phyloP scores from a whole-genome alignment of 805 yeast species.

The Teunomyces stri region DNA sequence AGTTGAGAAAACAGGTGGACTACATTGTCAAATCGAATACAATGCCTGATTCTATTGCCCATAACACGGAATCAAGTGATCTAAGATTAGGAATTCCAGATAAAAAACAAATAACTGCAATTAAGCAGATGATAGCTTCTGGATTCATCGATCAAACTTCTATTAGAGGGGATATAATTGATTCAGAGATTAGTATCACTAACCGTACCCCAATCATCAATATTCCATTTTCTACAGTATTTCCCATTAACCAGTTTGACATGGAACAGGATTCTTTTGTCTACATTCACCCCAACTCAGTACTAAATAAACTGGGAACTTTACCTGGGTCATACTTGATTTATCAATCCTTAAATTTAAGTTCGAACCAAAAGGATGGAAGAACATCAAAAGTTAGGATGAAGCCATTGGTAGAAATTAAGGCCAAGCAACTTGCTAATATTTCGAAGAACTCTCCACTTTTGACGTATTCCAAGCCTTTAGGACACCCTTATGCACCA shows the following conservation, averaged over 20 bases:
- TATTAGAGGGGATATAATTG: slow-evolving; percentile 71
- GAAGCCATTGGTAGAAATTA: slow-evolving; percentile 72
- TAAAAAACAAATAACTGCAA: slow-evolving; percentile 64
- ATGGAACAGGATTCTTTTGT: slow-evolving; percentile 51
- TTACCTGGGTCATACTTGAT: slow-evolving; percentile 79
- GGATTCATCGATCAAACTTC: slow-evolving; percentile 93
- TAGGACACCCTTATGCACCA: slow-evolving; percentile 88
- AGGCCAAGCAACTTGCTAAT: slow-evolving; percentile 73
- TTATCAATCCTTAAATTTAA: slow-evolving; percentile 62
- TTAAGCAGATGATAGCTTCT: slow-evolving; percentile 89
- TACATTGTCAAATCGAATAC: slow-evolving; percentile 70
- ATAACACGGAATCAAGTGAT: slow-evolving; percentile 27
- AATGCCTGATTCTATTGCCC: slow-evolving; percentile 58
- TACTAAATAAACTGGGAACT: slow-evolving; percentile 58
- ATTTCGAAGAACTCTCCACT: slow-evolving; percentile 72
- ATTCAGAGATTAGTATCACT: slow-evolving; percentile 58
- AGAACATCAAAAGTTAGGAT: slow-evolving; percentile 53
- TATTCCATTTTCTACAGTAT: slow-evolving; percentile 64
- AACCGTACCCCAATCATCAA: slow-evolving; percentile 56
- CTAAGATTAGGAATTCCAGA: slow-evolving; percentile 65
- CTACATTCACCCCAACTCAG: slow-evolving; percentile 78
- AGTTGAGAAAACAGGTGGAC: slow-evolving; percentile 76
- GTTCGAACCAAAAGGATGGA: slow-evolving; percentile 45
- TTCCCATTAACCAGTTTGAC: slow-evolving; percentile 40
- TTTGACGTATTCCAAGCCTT: slow-evolving; percentile 83